phyloP scores from a whole-genome alignment of 2,329 filamentous ascomycete species.

The Didymellaceae sp. region DNA sequence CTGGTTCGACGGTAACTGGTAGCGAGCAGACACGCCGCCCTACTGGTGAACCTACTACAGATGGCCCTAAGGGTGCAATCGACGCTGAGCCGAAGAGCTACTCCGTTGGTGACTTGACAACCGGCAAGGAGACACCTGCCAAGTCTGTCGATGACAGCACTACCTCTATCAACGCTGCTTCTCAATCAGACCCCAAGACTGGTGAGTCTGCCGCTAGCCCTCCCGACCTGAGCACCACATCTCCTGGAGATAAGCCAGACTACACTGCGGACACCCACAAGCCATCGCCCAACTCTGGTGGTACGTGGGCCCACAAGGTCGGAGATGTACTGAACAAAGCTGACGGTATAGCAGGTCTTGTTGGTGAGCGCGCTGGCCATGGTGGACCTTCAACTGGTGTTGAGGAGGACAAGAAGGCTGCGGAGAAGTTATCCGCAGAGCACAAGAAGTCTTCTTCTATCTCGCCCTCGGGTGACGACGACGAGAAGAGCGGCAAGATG shows the following conservation, averaged over 20 bases:
- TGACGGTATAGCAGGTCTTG: constrained; percentile 55
- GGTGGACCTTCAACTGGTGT: constrained; percentile 30
- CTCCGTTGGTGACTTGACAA: constrained; percentile 15
- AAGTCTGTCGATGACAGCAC: constrained; percentile 30
- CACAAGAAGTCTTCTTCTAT: constrained; percentile 14
- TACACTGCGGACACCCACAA: constrained; percentile 15
- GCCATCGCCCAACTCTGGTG: constrained; percentile 9
- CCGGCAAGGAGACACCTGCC: constrained; percentile 65
- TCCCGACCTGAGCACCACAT: constrained; percentile 15
- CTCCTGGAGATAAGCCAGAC: constrained; percentile 14
- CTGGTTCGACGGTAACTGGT: constrained; percentile 5
- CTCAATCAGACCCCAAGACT: constrained; percentile 21
- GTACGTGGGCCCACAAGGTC: constrained; percentile 34
- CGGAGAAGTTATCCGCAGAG: constrained; percentile 6
- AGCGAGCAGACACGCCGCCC: background rate
- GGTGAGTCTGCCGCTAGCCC: constrained; percentile 19
- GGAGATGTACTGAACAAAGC: constrained; percentile 33
- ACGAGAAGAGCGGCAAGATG: constrained; percentile 48
- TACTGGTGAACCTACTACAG: constrained; percentile 5
- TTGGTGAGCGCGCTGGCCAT: constrained; percentile 61
- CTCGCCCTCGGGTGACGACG: constrained; percentile 23
- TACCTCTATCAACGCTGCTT: constrained; percentile 11
- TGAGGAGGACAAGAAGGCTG: background rate
- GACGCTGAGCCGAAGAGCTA: constrained; percentile 14
- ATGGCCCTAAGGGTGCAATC: constrained; percentile 11